phyloP scores from a whole-genome alignment of 2,329 filamentous ascomycete genomes.

The Trichoderma sp. region DNA sequence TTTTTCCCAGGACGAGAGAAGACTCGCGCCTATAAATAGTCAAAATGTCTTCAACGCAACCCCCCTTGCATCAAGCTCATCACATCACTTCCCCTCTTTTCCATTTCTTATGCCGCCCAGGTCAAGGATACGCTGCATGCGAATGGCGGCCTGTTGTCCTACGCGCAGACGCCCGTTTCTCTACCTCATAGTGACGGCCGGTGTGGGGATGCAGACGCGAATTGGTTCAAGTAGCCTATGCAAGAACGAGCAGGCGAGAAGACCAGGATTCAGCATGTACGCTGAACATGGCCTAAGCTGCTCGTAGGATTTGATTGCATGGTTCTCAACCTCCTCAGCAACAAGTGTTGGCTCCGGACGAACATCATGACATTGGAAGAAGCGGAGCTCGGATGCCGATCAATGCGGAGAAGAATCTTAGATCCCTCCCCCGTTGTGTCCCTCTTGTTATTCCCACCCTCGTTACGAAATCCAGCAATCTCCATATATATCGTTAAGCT shows the following conservation, averaged over 20 bases:
- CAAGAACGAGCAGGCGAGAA: not conserved
- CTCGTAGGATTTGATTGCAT: not conserved
- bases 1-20: not conserved
- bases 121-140: slow-evolving; percentile 22
- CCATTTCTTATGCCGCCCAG: not conserved
- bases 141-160: slow-evolving; percentile 7
- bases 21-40: not conserved
- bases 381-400: slow-evolving; percentile 17
- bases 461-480: not conserved
- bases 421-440: not conserved
- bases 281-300: not conserved
- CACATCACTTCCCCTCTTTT: slow-evolving; percentile 9
- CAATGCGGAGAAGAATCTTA: slow-evolving; percentile 22
- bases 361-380: not conserved
- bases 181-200: slow-evolving; percentile 9
- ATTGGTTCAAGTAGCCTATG: not conserved
- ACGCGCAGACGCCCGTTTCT: not conserved
- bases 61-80: not conserved
- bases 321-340: not conserved
- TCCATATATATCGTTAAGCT: slow-evolving; percentile 17
- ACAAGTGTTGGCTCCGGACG: not conserved
- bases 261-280: not conserved
- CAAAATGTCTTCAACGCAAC: not conserved
- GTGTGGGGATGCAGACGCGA: slow-evolving; percentile 12
- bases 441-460: not conserved